phyloP scores from a whole-genome alignment of 352 stramenopile genomes.

The Globisporangium iwayamae region DNA sequence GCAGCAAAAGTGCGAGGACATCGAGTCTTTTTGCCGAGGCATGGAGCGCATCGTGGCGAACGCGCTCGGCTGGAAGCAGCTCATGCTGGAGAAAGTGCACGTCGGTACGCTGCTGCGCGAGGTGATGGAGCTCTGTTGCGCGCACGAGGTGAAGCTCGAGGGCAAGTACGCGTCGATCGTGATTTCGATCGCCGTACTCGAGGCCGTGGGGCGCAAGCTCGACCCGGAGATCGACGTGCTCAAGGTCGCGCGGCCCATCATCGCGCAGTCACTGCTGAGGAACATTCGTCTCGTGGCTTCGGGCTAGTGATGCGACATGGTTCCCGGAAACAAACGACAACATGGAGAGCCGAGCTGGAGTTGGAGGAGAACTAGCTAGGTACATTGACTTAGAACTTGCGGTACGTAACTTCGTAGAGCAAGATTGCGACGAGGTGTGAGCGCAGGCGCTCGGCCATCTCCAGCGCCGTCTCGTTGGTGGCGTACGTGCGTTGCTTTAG shows the following conservation, averaged over 20 bases:
- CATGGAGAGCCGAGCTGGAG: constrained; percentile 5
- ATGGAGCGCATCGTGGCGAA: constrained; percentile 76
- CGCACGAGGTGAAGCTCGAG: constrained; percentile 92
- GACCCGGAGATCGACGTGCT: constrained; percentile 91
- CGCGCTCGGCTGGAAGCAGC: constrained; percentile 51
- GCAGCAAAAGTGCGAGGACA: constrained; percentile 59
- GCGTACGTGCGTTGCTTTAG: constrained; percentile 55
- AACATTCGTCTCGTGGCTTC: constrained; percentile 30
- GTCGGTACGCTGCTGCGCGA: constrained; percentile 66
- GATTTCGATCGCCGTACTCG: constrained; percentile 93
- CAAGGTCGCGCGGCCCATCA: constrained; percentile 87
- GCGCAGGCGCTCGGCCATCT: constrained; percentile 71
- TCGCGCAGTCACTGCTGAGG: constrained; percentile 90
- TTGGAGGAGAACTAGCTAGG: not conserved
- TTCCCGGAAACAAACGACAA: not conserved
- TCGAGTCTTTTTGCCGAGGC: constrained; percentile 65
- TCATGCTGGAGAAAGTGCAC: constrained; percentile 72
- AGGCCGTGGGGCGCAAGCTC: constrained; percentile 88
- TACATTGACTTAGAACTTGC: constrained; percentile 23
- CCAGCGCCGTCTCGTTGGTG: constrained; percentile 73
- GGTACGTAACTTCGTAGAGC: constrained; percentile 70
- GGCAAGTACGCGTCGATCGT: constrained; percentile 93
- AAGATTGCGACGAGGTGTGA: constrained; percentile 73
- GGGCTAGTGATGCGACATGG: not conserved
- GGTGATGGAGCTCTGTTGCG: constrained; percentile 89